A percentile compares a stretch with the other conserved stretches of the same genome.
Conservation (phyloP, 768 basidiomycete species). For the Grammothele lineata region DNA sequence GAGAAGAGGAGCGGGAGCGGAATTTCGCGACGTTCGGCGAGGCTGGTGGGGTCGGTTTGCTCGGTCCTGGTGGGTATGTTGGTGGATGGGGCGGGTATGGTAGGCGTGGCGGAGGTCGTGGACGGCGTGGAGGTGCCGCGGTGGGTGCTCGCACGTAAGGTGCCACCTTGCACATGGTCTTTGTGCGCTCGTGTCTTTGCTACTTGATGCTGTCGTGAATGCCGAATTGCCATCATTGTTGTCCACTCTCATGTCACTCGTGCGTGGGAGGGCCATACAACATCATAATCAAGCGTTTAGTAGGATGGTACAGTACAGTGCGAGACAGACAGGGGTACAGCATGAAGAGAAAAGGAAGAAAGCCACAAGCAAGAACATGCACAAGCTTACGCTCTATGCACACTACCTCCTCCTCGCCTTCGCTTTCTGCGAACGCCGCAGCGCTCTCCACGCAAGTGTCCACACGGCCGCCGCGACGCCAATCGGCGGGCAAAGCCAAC, state of each 20-base stretch:
- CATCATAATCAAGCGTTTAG: too few species aligned
- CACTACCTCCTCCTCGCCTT: constrained; percentile 5
- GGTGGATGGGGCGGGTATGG: constrained; percentile 74
- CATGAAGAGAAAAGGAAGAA: too few species aligned
- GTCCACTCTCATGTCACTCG: background rate
- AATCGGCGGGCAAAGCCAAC: constrained; percentile 56
- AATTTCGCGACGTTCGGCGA: constrained; percentile 89
- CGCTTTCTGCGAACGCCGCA: constrained; percentile 17
- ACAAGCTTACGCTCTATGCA: too few species aligned
- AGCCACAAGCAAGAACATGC: too few species aligned
- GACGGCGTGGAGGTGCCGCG: constrained; percentile 30
- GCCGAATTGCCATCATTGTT: background rate
- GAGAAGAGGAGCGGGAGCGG: constrained; percentile 80
- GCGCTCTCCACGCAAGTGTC: constrained; percentile 33
- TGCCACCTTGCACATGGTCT: background rate
- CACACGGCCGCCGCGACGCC: constrained; percentile 45
- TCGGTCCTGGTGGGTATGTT: constrained; percentile 79
- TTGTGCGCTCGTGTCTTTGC: background rate
- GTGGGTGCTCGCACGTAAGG: constrained; percentile 13
- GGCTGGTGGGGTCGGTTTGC: constrained; percentile 70
- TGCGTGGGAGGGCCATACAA: too few species aligned
- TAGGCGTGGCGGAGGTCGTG: constrained; percentile 40
- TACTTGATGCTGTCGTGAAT: background rate
- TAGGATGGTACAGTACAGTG: background rate
- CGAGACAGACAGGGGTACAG: background rate